Base-by-base conservation (phyloP, 106 monocot species). In the Narthecium ossifragum region DNA sequence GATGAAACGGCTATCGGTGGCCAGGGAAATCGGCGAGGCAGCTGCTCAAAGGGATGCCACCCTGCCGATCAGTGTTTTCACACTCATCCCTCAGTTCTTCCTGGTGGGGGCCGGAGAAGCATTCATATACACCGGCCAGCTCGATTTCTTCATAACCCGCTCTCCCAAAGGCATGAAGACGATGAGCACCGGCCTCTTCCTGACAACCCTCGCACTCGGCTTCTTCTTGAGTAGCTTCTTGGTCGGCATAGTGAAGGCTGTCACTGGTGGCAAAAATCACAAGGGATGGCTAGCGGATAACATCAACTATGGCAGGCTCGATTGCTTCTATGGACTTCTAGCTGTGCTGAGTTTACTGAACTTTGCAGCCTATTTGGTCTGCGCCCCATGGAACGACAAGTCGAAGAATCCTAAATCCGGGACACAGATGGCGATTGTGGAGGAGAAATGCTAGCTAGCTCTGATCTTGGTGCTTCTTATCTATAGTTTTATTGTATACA, bases 111-210 rank as follows among this genome's bases (percentile, higher is more conserved):
- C 92, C 0, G 92, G 83, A n/a, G 92, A 92, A 46, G 92, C 92
- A 9, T 87, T 84, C 75, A 72, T 80, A 18, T 92, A 92, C 87
- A 87, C 80, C 1, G 92, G 92, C 11, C 86, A 87, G 64, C 83
- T 92, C 31, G 92, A 92, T 41, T 92, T 92, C 80, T 92, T 92
- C 75, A 74, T 92, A 30, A 92, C 77, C 12, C 56, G 75, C 10
- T 83, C 84, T 2, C 92, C 92, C 2, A 84, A 77, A 52, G 70
- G 86, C 47, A 92, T 92, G 92, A 92, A 92, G 67, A 87, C 92
- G 0, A 84, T 92, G 83, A 92, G 92, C 84, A 92, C 92, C 0
- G 92, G 86, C 0, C 63, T 92, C 8, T 92, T 81, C 64, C 78
- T 92, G 18, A 75, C 70, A 9, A 86, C 92, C 1, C 69, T 92